Evolutionary conservation across 805 yeast species (phyloP), one percentile per base, ranked within the genome.

Genomic region (Wickerhamiella shivajii): DNA sequence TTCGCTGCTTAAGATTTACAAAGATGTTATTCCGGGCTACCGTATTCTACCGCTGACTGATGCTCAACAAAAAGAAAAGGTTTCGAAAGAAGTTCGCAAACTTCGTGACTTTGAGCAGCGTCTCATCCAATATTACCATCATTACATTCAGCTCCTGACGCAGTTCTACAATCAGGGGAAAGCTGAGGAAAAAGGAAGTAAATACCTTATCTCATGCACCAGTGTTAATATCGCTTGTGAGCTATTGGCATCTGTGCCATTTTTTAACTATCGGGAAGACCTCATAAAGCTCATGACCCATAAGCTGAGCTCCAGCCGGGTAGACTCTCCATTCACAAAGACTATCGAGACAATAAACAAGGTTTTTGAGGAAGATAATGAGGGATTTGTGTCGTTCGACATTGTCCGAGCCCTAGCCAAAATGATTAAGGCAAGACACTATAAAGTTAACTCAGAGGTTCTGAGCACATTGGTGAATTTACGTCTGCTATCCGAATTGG

Each of bases 11-110:
- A 81, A 92, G 0, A 79, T 83, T 3, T 81, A 81, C 64, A 81
- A 80, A 46, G 68, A 77, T 36, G 68, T 90, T 29, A 74, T 90
- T 1, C 98, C 98, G 2, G 76, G 90, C 6, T 87, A 87, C 55
- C 69, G 74, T 39, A 83, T 87, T 34, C 66, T 94, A 51, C 77
- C 92, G 2, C 61, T 90, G 33, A 66, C 83, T 2, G 96, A 83
- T 12, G 56, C 69, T 0, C 97, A 87, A 53, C 72, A 71, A 53
- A 67, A 70, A 40, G 94, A 83, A 47, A 80, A 73, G 46, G 93
- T 83, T 3, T 61, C 85, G 10, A 79, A 67, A 49, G 98, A 90
- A 14, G 77, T 90, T 21, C 76, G 79, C 12, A 70, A 66, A 47
- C 53, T 78, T 45, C 68, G 98, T 50, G 66, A 63, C 39, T 84